Base-by-base conservation (phyloP, 2,329 filamentous ascomycete species). In the Exserohilum turcica region DNA sequence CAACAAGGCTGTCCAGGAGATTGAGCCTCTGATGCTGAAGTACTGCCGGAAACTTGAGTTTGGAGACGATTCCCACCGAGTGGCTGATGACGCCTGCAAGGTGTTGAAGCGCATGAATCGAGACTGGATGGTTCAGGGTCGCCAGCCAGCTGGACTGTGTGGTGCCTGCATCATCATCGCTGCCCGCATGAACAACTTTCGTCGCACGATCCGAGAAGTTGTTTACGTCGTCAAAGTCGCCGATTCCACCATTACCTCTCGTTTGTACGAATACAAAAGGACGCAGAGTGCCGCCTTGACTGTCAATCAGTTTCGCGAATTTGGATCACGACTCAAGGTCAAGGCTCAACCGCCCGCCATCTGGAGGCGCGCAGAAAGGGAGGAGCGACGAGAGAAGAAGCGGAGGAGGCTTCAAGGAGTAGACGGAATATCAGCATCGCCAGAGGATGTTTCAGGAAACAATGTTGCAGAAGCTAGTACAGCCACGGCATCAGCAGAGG, bases 191-290 rank as follows among this genome's bases (percentile, higher is more conserved):
- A 96, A 97, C 82, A 97, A 97, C 75, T 99, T 95, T 71, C 89
- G 93, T 38, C 87, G 94, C 15, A 96, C 92, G 0, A 86, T 96
- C 10, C 86, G 92, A 27, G 94, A 99, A 75, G 90, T 99, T 7
- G 93, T 97, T n/a, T 97, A 96, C 72, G 90, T 97, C 32, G 93
- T 97, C 72, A 97, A 97, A 72, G 92, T 97, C 44, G 95, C 92
- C 36, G 95, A 95, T 61, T 84, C 91, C 56, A 99, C 94, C 6
- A 91, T 99, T 55, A 89, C 92, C 67, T 91, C 93, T 71, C 91
- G 94, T 57, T 79, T 99, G 8, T 87, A 92, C 61, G 94, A 99
- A 70, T 99, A 97, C 76, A 91, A 90, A 59, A 84, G 87, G 28
- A 96, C 93, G 0, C 89, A 91, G 58, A 92, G 89, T 56, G 91